Percentiles rank a stretch among this genome's conserved stretches.
Evolutionary conservation across 192 early-diverging fungal species (phyloP).

Genomic region (Entophlyctis helioformis): DNA sequence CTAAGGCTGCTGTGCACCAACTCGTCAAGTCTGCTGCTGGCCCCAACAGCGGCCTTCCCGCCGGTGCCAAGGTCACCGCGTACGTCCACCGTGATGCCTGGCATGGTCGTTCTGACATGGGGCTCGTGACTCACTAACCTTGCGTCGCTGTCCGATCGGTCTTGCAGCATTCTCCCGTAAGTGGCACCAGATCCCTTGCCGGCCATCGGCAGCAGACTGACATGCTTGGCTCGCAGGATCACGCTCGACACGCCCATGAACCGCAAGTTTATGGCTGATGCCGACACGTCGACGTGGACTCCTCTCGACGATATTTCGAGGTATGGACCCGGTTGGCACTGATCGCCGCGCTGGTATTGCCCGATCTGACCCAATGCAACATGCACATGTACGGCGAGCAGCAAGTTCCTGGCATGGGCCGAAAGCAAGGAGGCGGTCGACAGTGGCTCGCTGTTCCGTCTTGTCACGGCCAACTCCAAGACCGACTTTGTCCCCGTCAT

Average conservation of each 20-base stretch:
- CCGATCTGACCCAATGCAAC: too few relatives aligned
- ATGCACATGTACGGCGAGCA: too few relatives aligned
- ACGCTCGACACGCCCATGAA: constrained; percentile 88
- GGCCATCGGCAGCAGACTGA: too few relatives aligned
- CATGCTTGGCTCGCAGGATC: constrained; percentile 5
- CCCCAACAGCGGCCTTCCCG: constrained; percentile 59
- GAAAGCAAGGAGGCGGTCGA: too few relatives aligned
- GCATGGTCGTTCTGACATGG: background rate
- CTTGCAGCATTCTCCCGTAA: constrained; percentile 1
- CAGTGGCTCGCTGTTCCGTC: too few relatives aligned
- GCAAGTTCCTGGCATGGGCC: too few relatives aligned
- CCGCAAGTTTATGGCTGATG: constrained; percentile 70
- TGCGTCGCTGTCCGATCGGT: too few relatives aligned
- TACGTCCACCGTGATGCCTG: constrained; percentile 34
- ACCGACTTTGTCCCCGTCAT: too few relatives aligned
- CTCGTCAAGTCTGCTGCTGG: constrained; percentile 63
- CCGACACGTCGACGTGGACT: constrained; percentile 78
- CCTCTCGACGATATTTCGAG: constrained; percentile 59
- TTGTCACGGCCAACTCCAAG: too few relatives aligned
- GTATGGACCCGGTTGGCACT: constrained; percentile 3
- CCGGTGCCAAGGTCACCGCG: constrained; percentile 50
- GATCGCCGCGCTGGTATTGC: too few relatives aligned
- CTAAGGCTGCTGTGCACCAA: constrained; percentile 91
- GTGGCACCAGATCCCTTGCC: too few relatives aligned
- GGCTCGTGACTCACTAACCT: too few relatives aligned